A percentile compares a stretch with the other conserved stretches of the same genome.
These are phyloP conservation scores for Lodderomyces orthopsilosis DNA, from an alignment of 1,139 yeast species.

Conservation along the genomic window DNA sequence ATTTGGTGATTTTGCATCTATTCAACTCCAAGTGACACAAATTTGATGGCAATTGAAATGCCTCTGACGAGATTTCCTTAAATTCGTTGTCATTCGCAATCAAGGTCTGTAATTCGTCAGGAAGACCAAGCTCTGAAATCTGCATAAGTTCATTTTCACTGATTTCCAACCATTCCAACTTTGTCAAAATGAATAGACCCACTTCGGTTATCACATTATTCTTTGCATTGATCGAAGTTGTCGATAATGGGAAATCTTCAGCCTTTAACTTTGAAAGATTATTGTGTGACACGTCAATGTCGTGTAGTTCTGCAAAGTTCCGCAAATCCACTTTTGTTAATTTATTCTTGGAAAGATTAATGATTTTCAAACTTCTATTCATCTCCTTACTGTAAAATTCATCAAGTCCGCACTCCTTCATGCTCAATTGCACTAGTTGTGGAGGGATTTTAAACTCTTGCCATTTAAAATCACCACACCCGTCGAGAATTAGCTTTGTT, in stretches of 20 bases:
- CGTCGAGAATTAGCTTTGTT: slow-evolving; percentile 11
- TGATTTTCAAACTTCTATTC: slow-evolving; percentile 4
- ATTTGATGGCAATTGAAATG: slow-evolving; percentile 9
- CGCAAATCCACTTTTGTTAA: slow-evolving; percentile 8
- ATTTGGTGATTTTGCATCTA: slow-evolving; percentile 12
- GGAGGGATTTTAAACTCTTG: slow-evolving; percentile 10
- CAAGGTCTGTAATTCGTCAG: slow-evolving; percentile 10
- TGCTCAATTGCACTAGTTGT: slow-evolving; percentile 10
- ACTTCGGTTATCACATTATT: slow-evolving; percentile 10
- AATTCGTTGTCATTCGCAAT: slow-evolving; percentile 11
- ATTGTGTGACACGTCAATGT: slow-evolving; percentile 13
- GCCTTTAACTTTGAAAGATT: slow-evolving; percentile 5
- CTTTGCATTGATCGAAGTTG: slow-evolving; percentile 13
- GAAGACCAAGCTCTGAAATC: slow-evolving; percentile 8
- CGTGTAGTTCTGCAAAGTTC: slow-evolving; percentile 8
- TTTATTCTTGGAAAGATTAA: slow-evolving; percentile 11
- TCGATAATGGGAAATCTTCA: slow-evolving; percentile 7
- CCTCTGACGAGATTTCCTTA: slow-evolving; percentile 6
- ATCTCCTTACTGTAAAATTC: slow-evolving; percentile 7
- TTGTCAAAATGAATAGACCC: slow-evolving; percentile 6
- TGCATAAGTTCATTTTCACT: slow-evolving; percentile 9
- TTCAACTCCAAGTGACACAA: slow-evolving; percentile 14
- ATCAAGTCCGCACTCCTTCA: slow-evolving; percentile 11
- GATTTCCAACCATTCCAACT: slow-evolving; percentile 13
- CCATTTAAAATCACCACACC: slow-evolving; percentile 13